phyloP scores from a whole-genome alignment of 306 rosid genomes.

The Ammopiptanthus mongolicus region DNA sequence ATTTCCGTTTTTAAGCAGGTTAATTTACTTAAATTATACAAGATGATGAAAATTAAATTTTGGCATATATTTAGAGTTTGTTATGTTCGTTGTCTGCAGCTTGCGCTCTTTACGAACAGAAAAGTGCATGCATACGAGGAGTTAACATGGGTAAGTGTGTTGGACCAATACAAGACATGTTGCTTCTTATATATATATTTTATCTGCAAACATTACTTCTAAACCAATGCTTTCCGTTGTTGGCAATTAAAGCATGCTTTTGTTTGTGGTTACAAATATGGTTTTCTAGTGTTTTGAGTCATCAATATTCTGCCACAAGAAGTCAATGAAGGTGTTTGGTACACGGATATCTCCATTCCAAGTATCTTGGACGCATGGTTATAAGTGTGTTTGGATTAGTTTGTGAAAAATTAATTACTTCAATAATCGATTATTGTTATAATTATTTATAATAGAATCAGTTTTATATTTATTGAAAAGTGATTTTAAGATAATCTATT shows the following conservation, averaged over 20 bases:
- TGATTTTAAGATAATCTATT: too few species aligned
- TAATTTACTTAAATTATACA: background rate
- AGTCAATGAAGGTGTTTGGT: too few species aligned
- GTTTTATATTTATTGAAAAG: too few species aligned
- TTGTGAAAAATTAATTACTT: too few species aligned
- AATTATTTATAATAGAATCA: too few species aligned
- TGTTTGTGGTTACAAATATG: background rate
- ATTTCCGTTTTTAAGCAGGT: background rate
- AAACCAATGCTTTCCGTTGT: background rate
- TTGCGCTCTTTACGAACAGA: conserved; percentile 79
- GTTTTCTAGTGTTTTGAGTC: too few species aligned
- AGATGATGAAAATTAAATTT: background rate
- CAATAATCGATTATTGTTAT: too few species aligned
- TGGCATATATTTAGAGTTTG: conserved; percentile 1
- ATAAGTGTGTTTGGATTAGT: too few species aligned
- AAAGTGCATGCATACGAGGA: conserved; percentile 69
- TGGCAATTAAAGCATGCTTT: background rate
- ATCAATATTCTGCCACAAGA: too few species aligned
- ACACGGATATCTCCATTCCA: too few species aligned
- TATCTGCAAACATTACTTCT: conserved; percentile 1
- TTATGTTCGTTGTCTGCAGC: conserved; percentile 42
- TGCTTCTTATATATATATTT: background rate
- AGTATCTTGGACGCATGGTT: too few species aligned
- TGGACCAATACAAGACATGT: background rate
- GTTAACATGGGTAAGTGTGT: conserved; percentile 80